Base-by-base conservation (phyloP, 768 basidiomycete genomes). In the Crassisporium funariophilum region DNA sequence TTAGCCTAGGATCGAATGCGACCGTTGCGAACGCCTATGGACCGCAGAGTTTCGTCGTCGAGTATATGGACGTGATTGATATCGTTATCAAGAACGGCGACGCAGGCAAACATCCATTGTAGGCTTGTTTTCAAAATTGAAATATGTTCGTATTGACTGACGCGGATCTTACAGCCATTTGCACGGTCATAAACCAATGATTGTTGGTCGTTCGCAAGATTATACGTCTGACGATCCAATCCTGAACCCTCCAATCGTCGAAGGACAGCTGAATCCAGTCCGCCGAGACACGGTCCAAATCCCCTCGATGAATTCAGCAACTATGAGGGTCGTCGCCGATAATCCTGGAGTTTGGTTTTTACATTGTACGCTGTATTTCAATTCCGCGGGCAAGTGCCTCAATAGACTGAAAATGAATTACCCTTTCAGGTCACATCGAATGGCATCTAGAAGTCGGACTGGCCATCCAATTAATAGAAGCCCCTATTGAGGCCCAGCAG, bases 291-390 rank as follows among this genome's bases (percentile, higher is more conserved):
- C 92, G 0, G 72, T 95, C 12, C 78, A 83, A 46, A 81, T 97
- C 41, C 86, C 88, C 3, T 75, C 82, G 3, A 75, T 75, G 48
- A 67, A 78, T 15, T 83, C 83, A 3, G 87, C 78, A 9, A 88
- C 88, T 0, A 68, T 99, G 35, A 82, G 92, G 16, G 66, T 94
- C 57, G 70, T 85, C 37, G 91, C 91, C 1, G 90, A 98, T 64
- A 98, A 98, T 67, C 95, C 95, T 1, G 95, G 95, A 9, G 84
- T 79, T 6, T 95, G 91, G 88, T 65, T 92, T 53, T 79, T 92
- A 63, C 89, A 91, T 63, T 92, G 84, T 86, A 59, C 44, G 84
- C 72, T 23, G 39, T 21, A 16, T 37, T 11, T 36, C 39, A 25
- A 21, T 23, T 33, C 16, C 29, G 9, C n/a, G n/a, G n/a, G n/a